These are phyloP conservation scores for Cercospora zeina DNA, from an alignment of 2,329 filamentous ascomycete species.

Conservation along the genomic window DNA sequence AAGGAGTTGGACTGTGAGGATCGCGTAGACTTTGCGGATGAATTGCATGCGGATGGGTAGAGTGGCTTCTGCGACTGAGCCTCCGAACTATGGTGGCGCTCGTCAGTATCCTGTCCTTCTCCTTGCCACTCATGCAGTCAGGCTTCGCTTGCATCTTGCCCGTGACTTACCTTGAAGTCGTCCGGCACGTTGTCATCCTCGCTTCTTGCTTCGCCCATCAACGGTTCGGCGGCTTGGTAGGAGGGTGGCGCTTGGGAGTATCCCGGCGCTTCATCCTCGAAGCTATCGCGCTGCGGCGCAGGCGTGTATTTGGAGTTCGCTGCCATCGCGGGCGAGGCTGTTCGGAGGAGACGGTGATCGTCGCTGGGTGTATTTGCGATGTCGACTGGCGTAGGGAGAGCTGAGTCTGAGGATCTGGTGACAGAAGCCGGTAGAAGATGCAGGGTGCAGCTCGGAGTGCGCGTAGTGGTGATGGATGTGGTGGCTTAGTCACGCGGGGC, in stretches of 20 bases:
- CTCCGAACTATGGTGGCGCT: slow-evolving; percentile 69
- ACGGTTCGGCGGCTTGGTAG: slow-evolving; percentile 62
- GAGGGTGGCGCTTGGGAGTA: slow-evolving; percentile 81
- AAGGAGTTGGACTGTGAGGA: slow-evolving; percentile 91
- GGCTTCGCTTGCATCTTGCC: background rate
- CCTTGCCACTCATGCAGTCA: background rate
- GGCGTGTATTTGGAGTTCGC: slow-evolving; percentile 78
- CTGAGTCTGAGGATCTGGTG: slow-evolving; percentile 16
- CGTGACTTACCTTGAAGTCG: slow-evolving; percentile 77
- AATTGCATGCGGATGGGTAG: slow-evolving; percentile 87
- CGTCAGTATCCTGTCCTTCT: slow-evolving; percentile 3
- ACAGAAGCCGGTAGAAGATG: slow-evolving; percentile 19
- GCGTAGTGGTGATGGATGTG: background rate
- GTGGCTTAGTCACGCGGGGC: slow-evolving; percentile 8
- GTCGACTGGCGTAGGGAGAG: background rate
- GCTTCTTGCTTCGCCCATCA: slow-evolving; percentile 65
- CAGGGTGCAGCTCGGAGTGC: slow-evolving; percentile 11
- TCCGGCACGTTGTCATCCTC: slow-evolving; percentile 92
- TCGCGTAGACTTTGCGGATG: slow-evolving; percentile 83
- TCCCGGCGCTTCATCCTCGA: slow-evolving; percentile 69
- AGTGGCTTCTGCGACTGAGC: slow-evolving; percentile 87
- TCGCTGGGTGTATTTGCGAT: background rate
- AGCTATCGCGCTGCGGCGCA: slow-evolving; percentile 82
- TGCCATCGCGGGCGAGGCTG: slow-evolving; percentile 57
- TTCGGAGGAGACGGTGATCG: background rate